These are phyloP conservation scores for Fomitopsis serialis DNA, from an alignment of 768 basidiomycete genomes.

Conservation along the genomic window DNA sequence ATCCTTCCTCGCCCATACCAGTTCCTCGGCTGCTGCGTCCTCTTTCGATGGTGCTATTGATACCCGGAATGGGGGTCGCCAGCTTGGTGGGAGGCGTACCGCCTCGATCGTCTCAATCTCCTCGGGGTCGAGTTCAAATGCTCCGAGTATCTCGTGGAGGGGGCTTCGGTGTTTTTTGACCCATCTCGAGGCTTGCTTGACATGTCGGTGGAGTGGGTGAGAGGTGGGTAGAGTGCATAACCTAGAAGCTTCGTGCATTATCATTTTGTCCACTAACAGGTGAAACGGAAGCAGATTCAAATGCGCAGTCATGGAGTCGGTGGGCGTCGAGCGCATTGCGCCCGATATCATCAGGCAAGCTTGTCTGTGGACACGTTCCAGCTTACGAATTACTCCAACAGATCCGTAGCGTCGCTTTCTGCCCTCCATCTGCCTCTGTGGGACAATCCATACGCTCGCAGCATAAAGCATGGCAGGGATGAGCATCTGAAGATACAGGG, in stretches of 20 bases:
- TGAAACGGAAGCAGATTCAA: no score
- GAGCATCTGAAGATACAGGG: constrained; percentile 21
- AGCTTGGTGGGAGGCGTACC: constrained; percentile 5
- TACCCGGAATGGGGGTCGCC: neutral
- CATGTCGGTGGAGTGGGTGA: constrained; percentile 13
- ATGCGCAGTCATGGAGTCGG: constrained; percentile 17
- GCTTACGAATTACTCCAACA: neutral
- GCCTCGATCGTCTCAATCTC: constrained; percentile 15
- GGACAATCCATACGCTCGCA: constrained; percentile 3
- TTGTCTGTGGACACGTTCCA: constrained; percentile 17
- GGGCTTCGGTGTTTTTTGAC: constrained; percentile 15
- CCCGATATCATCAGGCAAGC: constrained; percentile 17
- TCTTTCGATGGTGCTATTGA: no score
- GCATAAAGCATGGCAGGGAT: constrained; percentile 30
- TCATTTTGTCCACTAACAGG: no score
- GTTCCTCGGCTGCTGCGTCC: no score
- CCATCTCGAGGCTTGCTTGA: constrained; percentile 2
- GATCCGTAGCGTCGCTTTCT: constrained; percentile 1
- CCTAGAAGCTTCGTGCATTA: no score
- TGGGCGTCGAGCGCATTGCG: constrained; percentile 18
- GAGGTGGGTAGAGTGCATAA: constrained; percentile 14
- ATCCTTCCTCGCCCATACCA: no score
- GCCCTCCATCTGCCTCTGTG: neutral
- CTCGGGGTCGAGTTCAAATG: constrained; percentile 9
- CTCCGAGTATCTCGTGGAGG: constrained; percentile 17